Evolutionary conservation across 371 early-diverging fungal genomes (phyloP).

Genomic region (Mucor piriformis): DNA sequence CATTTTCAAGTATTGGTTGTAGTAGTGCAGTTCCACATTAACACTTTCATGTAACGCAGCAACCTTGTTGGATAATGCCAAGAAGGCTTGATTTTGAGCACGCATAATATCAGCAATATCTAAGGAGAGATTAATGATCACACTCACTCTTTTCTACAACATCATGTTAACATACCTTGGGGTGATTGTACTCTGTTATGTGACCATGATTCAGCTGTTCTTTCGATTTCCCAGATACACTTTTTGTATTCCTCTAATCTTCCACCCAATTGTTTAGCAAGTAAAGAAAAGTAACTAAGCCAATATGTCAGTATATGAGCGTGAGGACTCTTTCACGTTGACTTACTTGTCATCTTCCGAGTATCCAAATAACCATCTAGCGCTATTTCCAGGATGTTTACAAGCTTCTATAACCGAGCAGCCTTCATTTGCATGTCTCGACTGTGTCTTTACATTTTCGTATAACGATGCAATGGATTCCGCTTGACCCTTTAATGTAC

Average conservation of each 20-base stretch:
- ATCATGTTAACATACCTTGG: constrained; percentile 36
- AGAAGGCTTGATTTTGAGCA: constrained; percentile 66
- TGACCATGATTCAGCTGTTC: constrained; percentile 43
- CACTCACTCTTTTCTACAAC: not conserved
- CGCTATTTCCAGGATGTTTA: constrained; percentile 36
- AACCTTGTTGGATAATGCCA: constrained; percentile 62
- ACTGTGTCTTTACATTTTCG: constrained; percentile 35
- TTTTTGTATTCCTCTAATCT: constrained; percentile 45
- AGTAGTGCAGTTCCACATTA: constrained; percentile 49
- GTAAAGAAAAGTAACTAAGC: constrained; percentile 41
- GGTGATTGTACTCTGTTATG: constrained; percentile 39
- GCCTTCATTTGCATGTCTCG: constrained; percentile 44
- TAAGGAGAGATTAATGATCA: constrained; percentile 7
- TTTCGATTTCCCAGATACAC: constrained; percentile 48
- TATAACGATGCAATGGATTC: constrained; percentile 33
- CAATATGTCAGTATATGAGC: too few relatives aligned
- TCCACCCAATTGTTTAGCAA: constrained; percentile 28
- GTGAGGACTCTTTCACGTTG: too few relatives aligned
- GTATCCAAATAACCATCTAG: constrained; percentile 48
- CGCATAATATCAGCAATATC: constrained; percentile 61
- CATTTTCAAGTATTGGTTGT: constrained; percentile 34
- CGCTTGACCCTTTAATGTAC: constrained; percentile 31
- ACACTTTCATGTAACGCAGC: constrained; percentile 65
- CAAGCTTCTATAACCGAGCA: constrained; percentile 41
- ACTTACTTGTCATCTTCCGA: constrained; percentile 46